Conservation (phyloP, 768 basidiomycete genomes). For the Paxillus ammoniavirescens region DNA sequence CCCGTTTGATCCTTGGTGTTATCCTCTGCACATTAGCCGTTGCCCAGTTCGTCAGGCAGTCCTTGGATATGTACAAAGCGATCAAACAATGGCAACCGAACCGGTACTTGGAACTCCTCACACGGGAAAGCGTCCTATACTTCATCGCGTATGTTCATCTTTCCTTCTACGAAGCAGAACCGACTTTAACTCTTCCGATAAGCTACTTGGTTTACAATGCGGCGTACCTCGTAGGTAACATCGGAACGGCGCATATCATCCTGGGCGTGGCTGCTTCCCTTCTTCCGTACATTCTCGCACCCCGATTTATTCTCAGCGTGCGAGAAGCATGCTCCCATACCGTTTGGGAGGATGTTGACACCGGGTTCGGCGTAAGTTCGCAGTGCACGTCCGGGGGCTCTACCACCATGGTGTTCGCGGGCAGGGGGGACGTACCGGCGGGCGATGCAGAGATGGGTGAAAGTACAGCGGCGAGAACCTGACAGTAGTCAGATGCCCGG, state of each 20-base stretch:
- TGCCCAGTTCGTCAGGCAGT: not conserved
- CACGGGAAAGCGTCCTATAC: conserved; percentile 12
- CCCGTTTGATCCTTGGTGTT: conserved; percentile 2
- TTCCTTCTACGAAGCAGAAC: not conserved
- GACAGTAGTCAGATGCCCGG: too few relatives aligned
- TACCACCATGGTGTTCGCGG: not conserved
- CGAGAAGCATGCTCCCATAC: not conserved
- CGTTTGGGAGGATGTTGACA: not conserved
- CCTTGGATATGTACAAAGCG: conserved; percentile 2
- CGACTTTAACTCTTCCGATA: not conserved
- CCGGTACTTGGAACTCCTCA: conserved; percentile 2
- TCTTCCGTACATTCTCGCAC: not conserved
- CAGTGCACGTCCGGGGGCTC: too few relatives aligned
- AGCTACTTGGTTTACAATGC: not conserved
- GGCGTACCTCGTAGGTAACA: too few relatives aligned
- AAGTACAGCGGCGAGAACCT: too few relatives aligned
- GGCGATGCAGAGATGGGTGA: not conserved
- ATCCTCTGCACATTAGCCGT: conserved; percentile 6
- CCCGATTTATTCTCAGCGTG: not conserved
- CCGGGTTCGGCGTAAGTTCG: not conserved
- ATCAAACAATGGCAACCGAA: conserved; percentile 8
- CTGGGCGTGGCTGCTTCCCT: not conserved
- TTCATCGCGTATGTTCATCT: conserved; percentile 12
- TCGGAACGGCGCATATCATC: not conserved
- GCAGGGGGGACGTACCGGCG: not conserved